Percentiles rank a stretch among this genome's conserved stretches.
phyloP scores from a whole-genome alignment of 2,329 filamentous ascomycete genomes.

The Penicillium sp. region DNA sequence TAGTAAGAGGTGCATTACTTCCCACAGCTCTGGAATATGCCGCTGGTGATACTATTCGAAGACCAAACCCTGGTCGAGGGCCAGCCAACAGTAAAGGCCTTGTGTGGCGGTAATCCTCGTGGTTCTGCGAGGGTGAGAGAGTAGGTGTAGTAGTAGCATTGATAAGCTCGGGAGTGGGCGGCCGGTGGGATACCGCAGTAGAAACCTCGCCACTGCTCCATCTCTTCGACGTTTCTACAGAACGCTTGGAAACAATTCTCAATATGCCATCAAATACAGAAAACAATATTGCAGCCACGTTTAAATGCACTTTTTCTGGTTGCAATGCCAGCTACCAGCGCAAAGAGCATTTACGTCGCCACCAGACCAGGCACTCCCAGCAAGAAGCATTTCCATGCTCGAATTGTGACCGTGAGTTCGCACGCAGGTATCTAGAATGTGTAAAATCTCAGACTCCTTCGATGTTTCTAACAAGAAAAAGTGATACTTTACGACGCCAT shows the following conservation, averaged over 20 bases:
- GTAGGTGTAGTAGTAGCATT: not conserved
- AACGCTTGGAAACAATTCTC: not conserved
- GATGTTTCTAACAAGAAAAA: not conserved
- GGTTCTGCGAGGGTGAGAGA: too few relatives aligned
- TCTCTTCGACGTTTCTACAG: not conserved
- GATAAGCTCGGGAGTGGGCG: not conserved
- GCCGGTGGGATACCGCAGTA: constrained; percentile 4
- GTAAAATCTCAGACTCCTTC: not conserved
- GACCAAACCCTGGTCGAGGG: too few relatives aligned
- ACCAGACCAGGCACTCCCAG: constrained; percentile 20
- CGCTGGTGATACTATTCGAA: too few relatives aligned
- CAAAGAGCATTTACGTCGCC: constrained; percentile 29
- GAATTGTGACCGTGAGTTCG: constrained; percentile 17
- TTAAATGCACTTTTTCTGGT: constrained; percentile 14
- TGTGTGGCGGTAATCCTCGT: too few relatives aligned
- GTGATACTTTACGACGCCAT: constrained; percentile 33
- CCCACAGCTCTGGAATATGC: too few relatives aligned
- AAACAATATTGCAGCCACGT: not conserved
- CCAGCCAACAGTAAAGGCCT: too few relatives aligned
- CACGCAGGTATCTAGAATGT: constrained; percentile 18
- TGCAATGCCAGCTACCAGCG: constrained; percentile 27
- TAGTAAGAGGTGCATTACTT: too few relatives aligned
- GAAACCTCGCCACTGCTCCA: not conserved
- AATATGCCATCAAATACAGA: not conserved
- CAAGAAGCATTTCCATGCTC: constrained; percentile 15